These are phyloP conservation scores for Silybum marianum DNA, from an alignment of 129 eudicot genomes.

Conservation along the genomic window DNA sequence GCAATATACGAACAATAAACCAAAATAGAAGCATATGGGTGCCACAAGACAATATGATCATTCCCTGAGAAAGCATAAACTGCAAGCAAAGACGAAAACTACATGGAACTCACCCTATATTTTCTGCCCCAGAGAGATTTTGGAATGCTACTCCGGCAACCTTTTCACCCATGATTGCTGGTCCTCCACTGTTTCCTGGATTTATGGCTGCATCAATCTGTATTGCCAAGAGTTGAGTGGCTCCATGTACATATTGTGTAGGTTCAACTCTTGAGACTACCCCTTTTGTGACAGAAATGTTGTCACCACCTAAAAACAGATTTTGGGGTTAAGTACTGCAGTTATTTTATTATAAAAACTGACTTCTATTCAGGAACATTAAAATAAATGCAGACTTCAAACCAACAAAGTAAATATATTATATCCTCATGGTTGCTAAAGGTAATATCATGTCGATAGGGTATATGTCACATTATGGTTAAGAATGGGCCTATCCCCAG, in stretches of 20 bases:
- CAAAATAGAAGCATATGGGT: not conserved
- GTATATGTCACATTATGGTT: not conserved
- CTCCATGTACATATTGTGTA: conserved; percentile 98
- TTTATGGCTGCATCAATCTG: conserved; percentile 99
- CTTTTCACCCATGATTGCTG: conserved; percentile 96
- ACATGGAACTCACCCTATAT: conserved; percentile 72
- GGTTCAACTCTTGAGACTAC: conserved; percentile 99
- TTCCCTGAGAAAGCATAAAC: not conserved
- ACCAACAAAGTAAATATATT: not conserved
- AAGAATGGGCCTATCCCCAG: not conserved
- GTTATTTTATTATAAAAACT: not conserved
- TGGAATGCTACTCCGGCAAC: conserved; percentile 99
- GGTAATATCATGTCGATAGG: not conserved
- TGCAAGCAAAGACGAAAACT: not conserved
- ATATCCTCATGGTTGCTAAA: not conserved
- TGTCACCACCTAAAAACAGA: conserved; percentile 81
- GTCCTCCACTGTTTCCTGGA: conserved; percentile 99
- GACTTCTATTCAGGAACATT: not conserved
- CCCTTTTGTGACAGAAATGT: conserved; percentile 97
- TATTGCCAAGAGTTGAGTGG: conserved; percentile 87
- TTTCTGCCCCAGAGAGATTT: conserved; percentile 98
- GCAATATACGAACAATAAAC: not conserved
- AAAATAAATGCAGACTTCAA: not conserved
- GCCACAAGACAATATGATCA: not conserved
- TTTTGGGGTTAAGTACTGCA: not conserved